A percentile compares a stretch with the other conserved stretches of the same genome.
phyloP scores from a whole-genome alignment of 345 rosid genomes.

The Linum usitatissimum region DNA sequence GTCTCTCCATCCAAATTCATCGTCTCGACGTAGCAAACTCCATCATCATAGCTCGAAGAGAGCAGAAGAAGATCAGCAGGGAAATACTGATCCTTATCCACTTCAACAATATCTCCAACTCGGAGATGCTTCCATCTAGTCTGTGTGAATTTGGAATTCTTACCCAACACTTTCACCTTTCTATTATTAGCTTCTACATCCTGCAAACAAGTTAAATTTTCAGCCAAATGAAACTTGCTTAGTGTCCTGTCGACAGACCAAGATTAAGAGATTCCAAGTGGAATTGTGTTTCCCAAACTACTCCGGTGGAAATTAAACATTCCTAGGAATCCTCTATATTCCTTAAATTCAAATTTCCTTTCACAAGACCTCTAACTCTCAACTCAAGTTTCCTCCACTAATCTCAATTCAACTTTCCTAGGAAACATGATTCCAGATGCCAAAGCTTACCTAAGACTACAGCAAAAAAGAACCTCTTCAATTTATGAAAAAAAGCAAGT shows the following conservation, averaged over 20 bases:
- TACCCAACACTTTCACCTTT: constrained; percentile 35
- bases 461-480: neutral
- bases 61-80: constrained; percentile 87
- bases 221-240: neutral
- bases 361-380: too few species aligned
- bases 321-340: too few species aligned
- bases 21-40: constrained; percentile 82
- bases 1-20: constrained; percentile 97
- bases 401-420: too few species aligned
- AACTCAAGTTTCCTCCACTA: too few species aligned
- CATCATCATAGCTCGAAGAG: constrained; percentile 72
- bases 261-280: too few species aligned
- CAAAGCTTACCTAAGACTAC: neutral
- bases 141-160: constrained; percentile 22
- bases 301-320: too few species aligned
- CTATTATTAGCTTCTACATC: constrained; percentile 84
- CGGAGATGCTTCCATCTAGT: constrained; percentile 63
- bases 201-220: constrained; percentile 32
- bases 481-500: too few species aligned
- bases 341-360: too few species aligned
- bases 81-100: constrained; percentile 59
- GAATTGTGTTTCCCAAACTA: too few species aligned
- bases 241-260: too few species aligned
- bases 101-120: constrained; percentile 76
- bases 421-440: too few species aligned